Base-by-base conservation (phyloP, 2,329 filamentous ascomycete genomes). In the Macroventuria anomochaeta region DNA sequence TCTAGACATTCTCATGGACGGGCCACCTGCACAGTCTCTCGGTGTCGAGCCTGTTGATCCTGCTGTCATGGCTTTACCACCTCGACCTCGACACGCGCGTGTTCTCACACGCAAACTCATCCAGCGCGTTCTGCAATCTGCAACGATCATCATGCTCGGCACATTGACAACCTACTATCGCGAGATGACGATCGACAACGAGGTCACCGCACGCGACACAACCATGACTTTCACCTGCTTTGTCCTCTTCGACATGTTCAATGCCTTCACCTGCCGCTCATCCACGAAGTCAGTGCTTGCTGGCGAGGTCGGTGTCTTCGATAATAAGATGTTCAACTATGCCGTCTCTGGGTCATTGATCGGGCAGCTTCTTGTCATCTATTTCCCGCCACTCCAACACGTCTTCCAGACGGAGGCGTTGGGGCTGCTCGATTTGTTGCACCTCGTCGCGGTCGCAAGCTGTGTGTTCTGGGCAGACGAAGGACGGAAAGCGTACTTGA, bases 141-240 rank as follows among this genome's bases (percentile, higher is more conserved):
- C 93, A 0, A 79, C 86, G 37, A 87, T 97, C 67, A 96, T 99
- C 76, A 96, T 96, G 86, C 74, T 90, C 18, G 95, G 95, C 63
- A 99, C 95, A 0, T 88, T 99, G 76, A 82, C 88, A 34, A 90
- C 96, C 48, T 99, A 99, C 77, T 87, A 90, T 62, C 89, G 87
- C 70, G 93, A 97, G 78, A 97, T 99, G 90, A 80, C 88, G 41
- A 83, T 85, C 20, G 91, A 96, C 70, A 88, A 91, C 49, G 80
- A 88, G 53, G 90, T 97, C 54, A 96, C 88, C 1, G 90, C 91
- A 42, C 91, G 96, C 64, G 95, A 99, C 77, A 99, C 95, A 1
- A 99, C 95, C 60, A 97, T 99, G 90, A 97, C 95, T 0, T 99
- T 99, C 73, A 99, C 95, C 5, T 96, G 93, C 77, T 99, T 99